Base-by-base conservation (phyloP, 257 asterid genomes). In the Nicotiana sylvestris region DNA sequence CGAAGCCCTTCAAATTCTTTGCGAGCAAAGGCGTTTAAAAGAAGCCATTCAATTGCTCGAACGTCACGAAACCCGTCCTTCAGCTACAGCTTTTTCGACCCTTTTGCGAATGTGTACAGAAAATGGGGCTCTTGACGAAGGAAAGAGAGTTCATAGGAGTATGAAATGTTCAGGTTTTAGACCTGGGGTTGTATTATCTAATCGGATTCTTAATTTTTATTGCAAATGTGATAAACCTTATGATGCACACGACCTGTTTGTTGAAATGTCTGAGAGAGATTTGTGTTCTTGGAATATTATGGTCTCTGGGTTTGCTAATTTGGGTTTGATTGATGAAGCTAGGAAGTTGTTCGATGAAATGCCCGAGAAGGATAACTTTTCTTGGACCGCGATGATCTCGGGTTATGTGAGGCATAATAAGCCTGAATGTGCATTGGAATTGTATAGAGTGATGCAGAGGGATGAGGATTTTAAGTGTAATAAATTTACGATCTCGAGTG, bases 381-480 rank as follows among this genome's bases (percentile, higher is more conserved):
- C 97, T 6, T 92, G 98, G 97, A 93, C 92, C 0, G 95, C 97
- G 0, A 89, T 94, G 96, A 85, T 94, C 66, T 92, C 98, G 25
- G 95, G 94, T 51, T 91, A 91, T 32, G 97, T 88, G 62, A 92
- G 88, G 92, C 86, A 85, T 58, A 68, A 88, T 66, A 79, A 84
- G 32, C 94, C 98, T 27, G 85, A 58, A 33, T 81, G 84, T 83
- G 98, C 97, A 21, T 85, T 94, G 72, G 90, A 87, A 51, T 70
- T 94, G 90, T 94, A 82, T 66, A 88, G 92, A 83, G 56, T 86
- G 69, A 94, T 94, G 98, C 96, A 91, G 85, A 84, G 82, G 32
- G 76, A 76, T 18, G 91, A 81, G 58, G 69, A 57, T 3, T 70
- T 57, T 12, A 66, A 37, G 70, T 84, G 87, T 81, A 89, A 92